These are phyloP conservation scores for Cladosporium halotolerans DNA, from an alignment of 2,329 filamentous ascomycete genomes.

Conservation along the genomic window DNA sequence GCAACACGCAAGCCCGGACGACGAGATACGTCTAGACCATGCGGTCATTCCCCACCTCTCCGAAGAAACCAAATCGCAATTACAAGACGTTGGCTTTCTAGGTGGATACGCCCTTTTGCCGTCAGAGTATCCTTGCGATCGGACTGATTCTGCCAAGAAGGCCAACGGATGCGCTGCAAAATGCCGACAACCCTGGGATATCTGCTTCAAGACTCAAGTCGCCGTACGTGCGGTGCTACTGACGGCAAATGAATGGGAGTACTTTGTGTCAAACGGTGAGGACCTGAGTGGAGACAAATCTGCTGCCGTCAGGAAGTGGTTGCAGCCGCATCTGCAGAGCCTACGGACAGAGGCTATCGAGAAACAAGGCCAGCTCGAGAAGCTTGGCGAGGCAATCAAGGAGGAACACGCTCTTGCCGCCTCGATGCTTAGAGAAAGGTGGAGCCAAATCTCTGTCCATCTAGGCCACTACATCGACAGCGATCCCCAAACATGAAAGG, in stretches of 20 bases:
- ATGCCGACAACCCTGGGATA: slow-evolving; percentile 16
- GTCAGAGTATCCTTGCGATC: slow-evolving; percentile 15
- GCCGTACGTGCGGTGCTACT: slow-evolving; percentile 32
- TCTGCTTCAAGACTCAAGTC: slow-evolving; percentile 42
- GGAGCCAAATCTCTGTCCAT: slow-evolving; percentile 33
- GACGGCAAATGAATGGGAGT: slow-evolving; percentile 34
- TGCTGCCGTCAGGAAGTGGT: slow-evolving; percentile 20
- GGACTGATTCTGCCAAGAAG: background rate
- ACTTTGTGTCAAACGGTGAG: slow-evolving; percentile 31
- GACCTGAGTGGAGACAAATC: slow-evolving; percentile 27
- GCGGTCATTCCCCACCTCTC: slow-evolving; percentile 35
- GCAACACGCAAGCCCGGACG: slow-evolving; percentile 28
- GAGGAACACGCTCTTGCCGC: slow-evolving; percentile 12
- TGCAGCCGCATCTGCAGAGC: slow-evolving; percentile 18
- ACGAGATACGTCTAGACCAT: slow-evolving; percentile 38
- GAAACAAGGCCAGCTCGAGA: slow-evolving; percentile 14
- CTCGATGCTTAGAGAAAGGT: slow-evolving; percentile 23
- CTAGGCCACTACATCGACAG: background rate
- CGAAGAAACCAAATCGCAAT: slow-evolving; percentile 25
- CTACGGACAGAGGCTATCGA: slow-evolving; percentile 15
- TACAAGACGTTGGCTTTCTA: slow-evolving; percentile 40
- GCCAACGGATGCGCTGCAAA: background rate
- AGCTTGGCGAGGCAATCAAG: slow-evolving; percentile 10
- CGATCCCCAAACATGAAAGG: too few species aligned
- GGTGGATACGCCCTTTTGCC: slow-evolving; percentile 31